Base-by-base conservation (phyloP, 2,329 filamentous ascomycete species). In the Colletotrichum gigasporum region DNA sequence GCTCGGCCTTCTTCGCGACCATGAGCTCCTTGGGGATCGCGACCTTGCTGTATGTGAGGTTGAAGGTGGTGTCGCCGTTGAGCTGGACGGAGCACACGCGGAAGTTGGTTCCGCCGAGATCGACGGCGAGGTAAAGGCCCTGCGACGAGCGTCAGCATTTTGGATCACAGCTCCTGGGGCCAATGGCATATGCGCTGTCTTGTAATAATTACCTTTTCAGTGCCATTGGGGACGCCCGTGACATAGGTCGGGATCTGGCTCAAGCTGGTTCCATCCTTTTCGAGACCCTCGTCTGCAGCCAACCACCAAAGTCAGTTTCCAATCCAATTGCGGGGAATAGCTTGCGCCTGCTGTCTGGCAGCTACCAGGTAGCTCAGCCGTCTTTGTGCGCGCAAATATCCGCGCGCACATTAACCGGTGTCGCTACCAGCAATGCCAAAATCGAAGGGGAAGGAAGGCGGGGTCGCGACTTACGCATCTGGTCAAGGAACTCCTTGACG, bases 211-310 rank as follows among this genome's bases (percentile, higher is more conserved):
- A 95, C 94, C 90, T 97, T 97, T 81, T 99, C 96, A 3, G 94
- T 97, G 71, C 96, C 96, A 85, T 98, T 96, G 74, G 96, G 96
- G 26, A 98, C 94, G 34, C 89, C 91, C 1, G 96, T 98, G 69
- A 99, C 95, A 79, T 97, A 99, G 41, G 94, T 97, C 7, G 96
- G 96, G 73, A 99, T 98, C 82, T 98, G 96, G 80, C 92, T 95
- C 82, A 99, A 80, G 70, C 91, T 94, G 30, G 92, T 90, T 67
- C 90, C 90, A 71, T 94, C 89, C 72, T 90, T 89, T 65, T 87
- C 81, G 69, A 98, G 82, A 26, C 96, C 96, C 82, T 97, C 92
- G 69, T 91, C 92, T 94, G 71, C 32, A 55, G 44, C 16, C 22
- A 26, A 11, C 35, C 30, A 18, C 42, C 10, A 14, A 54, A 35